Percentiles rank a stretch among this genome's conserved stretches.
phyloP scores from a whole-genome alignment of 2,329 filamentous ascomycete species.

The Sclerotinia spermophila region DNA sequence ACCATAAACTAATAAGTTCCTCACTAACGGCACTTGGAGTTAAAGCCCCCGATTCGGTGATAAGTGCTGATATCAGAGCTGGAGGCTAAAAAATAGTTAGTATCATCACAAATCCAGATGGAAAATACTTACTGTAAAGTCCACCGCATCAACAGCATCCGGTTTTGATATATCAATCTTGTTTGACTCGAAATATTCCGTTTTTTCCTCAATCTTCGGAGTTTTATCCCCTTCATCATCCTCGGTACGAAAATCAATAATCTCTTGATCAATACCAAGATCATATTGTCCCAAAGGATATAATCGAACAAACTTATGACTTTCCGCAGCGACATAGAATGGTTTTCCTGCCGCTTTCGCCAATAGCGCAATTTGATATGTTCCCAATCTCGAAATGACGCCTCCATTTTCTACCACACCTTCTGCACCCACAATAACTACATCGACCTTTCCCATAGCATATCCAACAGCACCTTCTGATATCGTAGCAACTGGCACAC shows the following conservation, averaged over 20 bases:
- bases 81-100: conserved; percentile 51
- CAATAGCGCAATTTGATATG: conserved; percentile 79
- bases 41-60: conserved; percentile 72
- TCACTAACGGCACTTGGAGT: conserved; percentile 68
- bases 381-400: conserved; percentile 82
- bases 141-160: conserved; percentile 51
- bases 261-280: conserved; percentile 72
- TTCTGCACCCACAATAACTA: conserved; percentile 68
- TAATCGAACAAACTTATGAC: conserved; percentile 91
- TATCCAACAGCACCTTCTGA: conserved; percentile 74
- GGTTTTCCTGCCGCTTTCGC: conserved; percentile 65
- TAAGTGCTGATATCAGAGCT: conserved; percentile 65
- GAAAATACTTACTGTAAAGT: conserved; percentile 58
- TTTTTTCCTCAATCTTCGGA: conserved; percentile 26
- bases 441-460: conserved; percentile 69
- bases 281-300: conserved; percentile 81
- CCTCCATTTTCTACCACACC: conserved; percentile 93
- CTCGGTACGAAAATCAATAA: conserved; percentile 68
- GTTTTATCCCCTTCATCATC: conserved; percentile 39
- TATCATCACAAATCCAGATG: background rate
- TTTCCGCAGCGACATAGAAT: conserved; percentile 90
- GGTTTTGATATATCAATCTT: conserved; percentile 26
- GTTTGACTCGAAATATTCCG: conserved; percentile 31
- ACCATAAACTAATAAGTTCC: conserved; percentile 53
- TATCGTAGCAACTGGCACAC: conserved; percentile 80